These are phyloP conservation scores for Xylaria sp. DNA, from an alignment of 2,329 filamentous ascomycete species.

Conservation along the genomic window DNA sequence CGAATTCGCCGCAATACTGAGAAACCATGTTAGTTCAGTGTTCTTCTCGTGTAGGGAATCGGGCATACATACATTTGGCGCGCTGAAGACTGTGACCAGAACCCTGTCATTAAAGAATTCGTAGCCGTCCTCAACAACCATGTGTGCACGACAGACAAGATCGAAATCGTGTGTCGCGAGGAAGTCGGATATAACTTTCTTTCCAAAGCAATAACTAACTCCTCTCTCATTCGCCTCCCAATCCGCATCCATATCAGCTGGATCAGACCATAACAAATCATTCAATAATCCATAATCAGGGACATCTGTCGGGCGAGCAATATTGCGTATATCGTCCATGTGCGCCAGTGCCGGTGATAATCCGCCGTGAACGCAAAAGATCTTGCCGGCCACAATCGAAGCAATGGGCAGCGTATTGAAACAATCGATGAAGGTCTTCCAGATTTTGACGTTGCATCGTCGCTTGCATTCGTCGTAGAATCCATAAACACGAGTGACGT, in stretches of 20 bases:
- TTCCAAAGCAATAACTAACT: constrained; percentile 97
- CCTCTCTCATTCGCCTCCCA: constrained; percentile 98
- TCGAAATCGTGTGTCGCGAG: constrained; percentile 93
- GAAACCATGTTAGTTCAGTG: constrained; percentile 21
- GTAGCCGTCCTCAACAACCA: constrained; percentile 99
- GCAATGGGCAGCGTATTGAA: constrained; percentile 99
- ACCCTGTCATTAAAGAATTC: constrained; percentile 97
- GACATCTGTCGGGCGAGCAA: constrained; percentile 91
- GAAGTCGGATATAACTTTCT: constrained; percentile 97
- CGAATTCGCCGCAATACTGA: constrained; percentile 96
- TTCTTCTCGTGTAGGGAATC: constrained; percentile 16
- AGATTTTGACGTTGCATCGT: constrained; percentile 98
- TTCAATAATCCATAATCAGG: constrained; percentile 95
- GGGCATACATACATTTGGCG: constrained; percentile 71
- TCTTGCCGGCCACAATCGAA: constrained; percentile 98
- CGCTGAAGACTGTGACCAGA: constrained; percentile 93
- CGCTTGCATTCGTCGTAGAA: constrained; percentile 99
- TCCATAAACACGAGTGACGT: constrained; percentile 97
- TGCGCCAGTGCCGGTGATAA: constrained; percentile 86
- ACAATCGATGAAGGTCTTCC: constrained; percentile 99
- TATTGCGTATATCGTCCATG: constrained; percentile 98
- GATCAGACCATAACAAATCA: constrained; percentile 94
- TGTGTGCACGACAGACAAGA: constrained; percentile 92
- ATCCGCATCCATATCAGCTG: constrained; percentile 94
- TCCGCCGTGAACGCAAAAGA: constrained; percentile 95